phyloP scores from a whole-genome alignment of 306 rosid genomes.

The Psophocarpus tetragonolobus region DNA sequence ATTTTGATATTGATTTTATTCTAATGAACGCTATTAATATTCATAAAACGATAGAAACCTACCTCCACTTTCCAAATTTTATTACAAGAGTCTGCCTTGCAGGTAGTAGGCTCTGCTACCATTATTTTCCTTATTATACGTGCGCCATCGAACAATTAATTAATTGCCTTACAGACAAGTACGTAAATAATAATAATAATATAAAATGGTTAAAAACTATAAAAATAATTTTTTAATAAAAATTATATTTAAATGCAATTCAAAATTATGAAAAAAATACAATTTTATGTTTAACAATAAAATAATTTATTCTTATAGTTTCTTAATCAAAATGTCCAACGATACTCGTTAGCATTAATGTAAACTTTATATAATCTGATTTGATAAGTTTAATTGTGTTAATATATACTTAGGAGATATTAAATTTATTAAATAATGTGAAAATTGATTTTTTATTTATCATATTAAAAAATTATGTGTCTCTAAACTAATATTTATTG shows the following conservation, averaged over 20 bases:
- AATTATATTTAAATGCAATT: no score
- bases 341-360: no score
- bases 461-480: background rate
- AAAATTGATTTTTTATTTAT: background rate
- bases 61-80: constrained; percentile 32
- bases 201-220: no score
- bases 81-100: constrained; percentile 30
- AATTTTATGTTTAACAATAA: no score
- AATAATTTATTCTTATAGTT: no score
- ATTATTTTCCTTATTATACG: constrained; percentile 26
- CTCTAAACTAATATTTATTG: background rate
- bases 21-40: constrained; percentile 26
- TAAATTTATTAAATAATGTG: background rate
- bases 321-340: no score
- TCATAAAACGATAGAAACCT: constrained; percentile 41
- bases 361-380: background rate
- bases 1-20: constrained; percentile 16
- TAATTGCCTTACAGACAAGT: constrained; percentile 25
- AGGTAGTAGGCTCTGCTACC: constrained; percentile 16
- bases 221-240: no score
- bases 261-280: no score
- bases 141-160: constrained; percentile 31
- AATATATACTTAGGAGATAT: background rate
- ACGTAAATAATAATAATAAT: background rate
- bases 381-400: background rate